Conservation (phyloP, 176 grass and related monocot species). For the Melocanna baccifera region DNA sequence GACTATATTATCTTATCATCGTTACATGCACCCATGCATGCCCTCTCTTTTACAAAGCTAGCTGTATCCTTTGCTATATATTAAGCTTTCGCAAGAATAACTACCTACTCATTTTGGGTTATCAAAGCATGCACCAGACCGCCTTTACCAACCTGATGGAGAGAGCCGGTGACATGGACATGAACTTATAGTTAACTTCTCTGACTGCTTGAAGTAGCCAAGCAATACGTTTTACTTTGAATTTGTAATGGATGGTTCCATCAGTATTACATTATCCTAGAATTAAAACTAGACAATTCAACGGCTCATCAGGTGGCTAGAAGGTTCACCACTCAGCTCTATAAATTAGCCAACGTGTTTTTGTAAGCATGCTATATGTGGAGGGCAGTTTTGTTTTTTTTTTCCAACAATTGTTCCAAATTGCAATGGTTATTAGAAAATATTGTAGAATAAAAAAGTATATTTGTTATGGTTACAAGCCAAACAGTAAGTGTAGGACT, state of each 20-base stretch:
- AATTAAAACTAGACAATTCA: conserved; percentile 10
- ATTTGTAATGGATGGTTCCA: conserved; percentile 11
- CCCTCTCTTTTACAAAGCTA: conserved; percentile 11
- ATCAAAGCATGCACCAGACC: not conserved
- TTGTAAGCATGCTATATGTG: not conserved
- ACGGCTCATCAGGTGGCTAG: conserved; percentile 1
- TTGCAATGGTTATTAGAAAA: not conserved
- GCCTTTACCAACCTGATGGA: not conserved
- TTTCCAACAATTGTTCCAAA: too few relatives aligned
- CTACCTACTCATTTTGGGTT: not conserved
- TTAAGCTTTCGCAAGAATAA: conserved; percentile 22
- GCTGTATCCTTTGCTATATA: conserved; percentile 9
- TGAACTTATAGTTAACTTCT: not conserved
- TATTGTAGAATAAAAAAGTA: not conserved
- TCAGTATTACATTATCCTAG: not conserved
- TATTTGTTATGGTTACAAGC: too few relatives aligned
- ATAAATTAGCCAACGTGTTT: not conserved
- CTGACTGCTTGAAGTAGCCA: not conserved
- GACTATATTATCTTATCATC: conserved; percentile 19
- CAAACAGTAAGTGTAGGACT: too few relatives aligned
- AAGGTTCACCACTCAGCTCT: not conserved
- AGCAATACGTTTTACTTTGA: not conserved
- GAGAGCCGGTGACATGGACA: not conserved
- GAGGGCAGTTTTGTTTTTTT: not conserved
- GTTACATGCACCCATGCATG: not conserved